These are phyloP conservation scores for Phaseolus lunatus DNA, from an alignment of 306 rosid genomes.

Conservation along the genomic window DNA sequence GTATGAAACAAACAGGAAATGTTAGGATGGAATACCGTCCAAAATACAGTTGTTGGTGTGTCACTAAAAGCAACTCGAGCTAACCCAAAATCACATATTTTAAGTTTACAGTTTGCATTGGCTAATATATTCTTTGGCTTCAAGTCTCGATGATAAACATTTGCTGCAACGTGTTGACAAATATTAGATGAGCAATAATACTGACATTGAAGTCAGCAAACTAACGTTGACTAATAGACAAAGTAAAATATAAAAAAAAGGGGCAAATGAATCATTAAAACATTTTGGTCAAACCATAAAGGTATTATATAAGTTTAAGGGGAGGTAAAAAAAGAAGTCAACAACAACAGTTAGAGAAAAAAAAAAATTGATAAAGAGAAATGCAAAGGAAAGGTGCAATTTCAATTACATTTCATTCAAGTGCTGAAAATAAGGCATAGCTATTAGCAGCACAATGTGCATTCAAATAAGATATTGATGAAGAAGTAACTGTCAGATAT, in stretches of 20 bases:
- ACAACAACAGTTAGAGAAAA: neutral
- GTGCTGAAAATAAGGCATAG: neutral
- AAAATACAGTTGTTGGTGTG: conserved; percentile 87
- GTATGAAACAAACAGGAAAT: conserved; percentile 13
- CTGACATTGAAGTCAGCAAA: conserved; percentile 27
- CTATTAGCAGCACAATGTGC: conserved; percentile 16
- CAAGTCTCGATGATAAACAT: conserved; percentile 94
- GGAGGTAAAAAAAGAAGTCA: neutral
- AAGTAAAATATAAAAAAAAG: conserved; percentile 25
- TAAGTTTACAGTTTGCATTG: conserved; percentile 95
- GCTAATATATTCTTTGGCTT: conserved; percentile 98
- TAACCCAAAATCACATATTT: conserved; percentile 95
- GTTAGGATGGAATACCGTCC: conserved; percentile 77
- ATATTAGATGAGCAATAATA: conserved; percentile 44
- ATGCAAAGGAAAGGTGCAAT: conserved; percentile 23
- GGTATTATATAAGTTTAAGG: conserved; percentile 1
- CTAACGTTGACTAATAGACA: conserved; percentile 6
- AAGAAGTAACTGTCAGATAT: conserved; percentile 27
- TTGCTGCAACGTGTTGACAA: conserved; percentile 68
- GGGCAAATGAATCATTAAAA: neutral
- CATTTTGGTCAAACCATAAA: neutral
- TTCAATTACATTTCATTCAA: neutral
- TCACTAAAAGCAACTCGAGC: conserved; percentile 94
- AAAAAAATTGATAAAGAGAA: conserved; percentile 8
- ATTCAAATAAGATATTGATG: conserved; percentile 20